A percentile compares a stretch with the other conserved stretches of the same genome.
phyloP scores from a whole-genome alignment of 2,329 filamentous ascomycete species.

The Aspergillus amoenus region DNA sequence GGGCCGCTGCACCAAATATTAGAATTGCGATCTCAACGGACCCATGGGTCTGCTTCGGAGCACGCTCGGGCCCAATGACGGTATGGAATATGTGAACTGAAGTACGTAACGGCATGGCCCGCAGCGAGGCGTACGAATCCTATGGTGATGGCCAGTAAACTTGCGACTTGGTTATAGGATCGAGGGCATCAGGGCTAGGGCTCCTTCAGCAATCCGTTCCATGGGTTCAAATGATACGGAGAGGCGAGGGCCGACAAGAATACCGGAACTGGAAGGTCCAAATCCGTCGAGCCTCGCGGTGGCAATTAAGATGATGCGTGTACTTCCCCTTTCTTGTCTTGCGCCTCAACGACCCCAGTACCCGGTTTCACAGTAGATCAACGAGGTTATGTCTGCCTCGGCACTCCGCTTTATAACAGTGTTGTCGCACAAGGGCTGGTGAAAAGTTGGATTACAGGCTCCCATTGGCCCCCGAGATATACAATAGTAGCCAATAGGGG shows the following conservation, averaged over 20 bases:
- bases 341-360: background rate
- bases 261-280: conserved; percentile 12
- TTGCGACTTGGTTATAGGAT: background rate
- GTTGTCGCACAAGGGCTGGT: background rate
- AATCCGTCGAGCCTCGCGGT: background rate
- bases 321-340: background rate
- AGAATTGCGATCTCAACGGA: background rate
- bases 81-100: background rate
- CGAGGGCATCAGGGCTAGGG: background rate
- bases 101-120: conserved; percentile 1
- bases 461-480: background rate
- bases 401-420: background rate
- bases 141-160: background rate
- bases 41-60: conserved; percentile 1
- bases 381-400: background rate
- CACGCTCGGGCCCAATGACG: conserved; percentile 17
- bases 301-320: background rate
- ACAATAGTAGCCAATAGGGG: background rate
- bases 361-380: background rate
- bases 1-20: background rate
- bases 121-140: background rate
- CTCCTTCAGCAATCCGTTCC: conserved; percentile 10
- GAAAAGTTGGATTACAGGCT: background rate
- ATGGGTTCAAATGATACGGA: conserved; percentile 13
- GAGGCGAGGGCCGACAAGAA: background rate